phyloP scores from a whole-genome alignment of 495 filamentous ascomycete species.

The Hypoxylon crocopeplum region DNA sequence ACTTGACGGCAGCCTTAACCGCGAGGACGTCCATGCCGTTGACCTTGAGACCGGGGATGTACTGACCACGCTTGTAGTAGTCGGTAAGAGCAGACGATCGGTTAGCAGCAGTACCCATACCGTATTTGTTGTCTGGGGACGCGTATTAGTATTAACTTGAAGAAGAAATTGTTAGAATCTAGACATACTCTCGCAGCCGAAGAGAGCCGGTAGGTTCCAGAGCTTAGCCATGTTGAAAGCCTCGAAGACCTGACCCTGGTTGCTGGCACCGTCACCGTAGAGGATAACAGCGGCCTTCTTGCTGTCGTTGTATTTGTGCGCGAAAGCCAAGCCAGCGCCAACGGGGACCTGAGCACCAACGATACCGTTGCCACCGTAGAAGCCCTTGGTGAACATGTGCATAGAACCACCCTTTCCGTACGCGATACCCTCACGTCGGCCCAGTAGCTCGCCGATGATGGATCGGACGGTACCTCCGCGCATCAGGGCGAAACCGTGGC shows the following conservation, averaged over 20 bases:
- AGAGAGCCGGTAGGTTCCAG: constrained; percentile 93
- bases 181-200: constrained; percentile 94
- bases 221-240: constrained; percentile 99
- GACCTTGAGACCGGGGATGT: constrained; percentile 98
- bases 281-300: constrained; percentile 85
- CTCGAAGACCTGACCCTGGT: constrained; percentile 99
- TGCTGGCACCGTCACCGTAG: constrained; percentile 96
- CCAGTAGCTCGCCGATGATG: constrained; percentile 96
- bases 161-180: neutral
- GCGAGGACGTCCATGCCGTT: constrained; percentile 99
- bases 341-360: constrained; percentile 98
- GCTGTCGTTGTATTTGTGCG: constrained; percentile 89
- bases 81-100: constrained; percentile 94
- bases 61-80: constrained; percentile 99
- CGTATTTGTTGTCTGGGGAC: constrained; percentile 95
- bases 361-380: constrained; percentile 98
- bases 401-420: constrained; percentile 99
- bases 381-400: constrained; percentile 99
- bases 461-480: constrained; percentile 88
- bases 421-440: constrained; percentile 93
- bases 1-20: constrained; percentile 92
- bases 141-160: constrained; percentile 30
- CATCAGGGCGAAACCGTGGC: constrained; percentile 98
- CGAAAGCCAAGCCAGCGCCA: constrained; percentile 95
- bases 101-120: constrained; percentile 97